Conservation (phyloP, 805 yeast species). For the Ogataea corticis region DNA sequence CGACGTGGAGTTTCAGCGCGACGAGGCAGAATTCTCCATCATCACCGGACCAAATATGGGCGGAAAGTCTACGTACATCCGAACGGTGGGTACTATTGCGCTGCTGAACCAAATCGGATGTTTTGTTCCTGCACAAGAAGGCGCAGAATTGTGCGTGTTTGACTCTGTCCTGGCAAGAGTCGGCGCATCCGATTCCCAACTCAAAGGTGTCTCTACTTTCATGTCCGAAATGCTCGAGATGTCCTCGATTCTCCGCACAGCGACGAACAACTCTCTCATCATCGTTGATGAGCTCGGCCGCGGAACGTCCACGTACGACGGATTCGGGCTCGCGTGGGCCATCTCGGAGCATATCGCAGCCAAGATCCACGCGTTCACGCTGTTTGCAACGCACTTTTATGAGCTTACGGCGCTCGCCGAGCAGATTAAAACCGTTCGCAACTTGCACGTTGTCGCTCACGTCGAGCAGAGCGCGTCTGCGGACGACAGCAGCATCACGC, state of each 20-base stretch:
- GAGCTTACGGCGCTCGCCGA: slow-evolving; percentile 83
- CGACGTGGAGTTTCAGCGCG: slow-evolving; percentile 68
- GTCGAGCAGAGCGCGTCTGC: slow-evolving; percentile 50
- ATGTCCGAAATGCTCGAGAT: slow-evolving; percentile 97
- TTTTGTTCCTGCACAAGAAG: slow-evolving; percentile 73
- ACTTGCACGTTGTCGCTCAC: slow-evolving; percentile 92
- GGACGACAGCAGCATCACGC: slow-evolving; percentile 69
- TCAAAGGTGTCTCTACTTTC: slow-evolving; percentile 95
- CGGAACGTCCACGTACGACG: slow-evolving; percentile 93
- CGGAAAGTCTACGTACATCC: slow-evolving; percentile 90
- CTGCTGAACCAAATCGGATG: slow-evolving; percentile 89
- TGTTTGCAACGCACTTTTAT: slow-evolving; percentile 98
- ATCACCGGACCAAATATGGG: slow-evolving; percentile 99
- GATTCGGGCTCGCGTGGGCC: slow-evolving; percentile 97
- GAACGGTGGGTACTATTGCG: slow-evolving; percentile 86
- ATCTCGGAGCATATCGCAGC: slow-evolving; percentile 82
- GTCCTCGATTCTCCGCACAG: slow-evolving; percentile 78
- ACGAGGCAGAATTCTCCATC: slow-evolving; percentile 66
- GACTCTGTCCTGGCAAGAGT: slow-evolving; percentile 94
- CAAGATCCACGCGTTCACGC: slow-evolving; percentile 70
- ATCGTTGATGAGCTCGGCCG: slow-evolving; percentile 95
- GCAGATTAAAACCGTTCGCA: slow-evolving; percentile 62
- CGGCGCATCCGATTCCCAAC: slow-evolving; percentile 98
- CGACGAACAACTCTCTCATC: slow-evolving; percentile 75
- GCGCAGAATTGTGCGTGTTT: slow-evolving; percentile 78